phyloP scores from a whole-genome alignment of 129 eudicot species.

The Flaveria sonorensis region DNA sequence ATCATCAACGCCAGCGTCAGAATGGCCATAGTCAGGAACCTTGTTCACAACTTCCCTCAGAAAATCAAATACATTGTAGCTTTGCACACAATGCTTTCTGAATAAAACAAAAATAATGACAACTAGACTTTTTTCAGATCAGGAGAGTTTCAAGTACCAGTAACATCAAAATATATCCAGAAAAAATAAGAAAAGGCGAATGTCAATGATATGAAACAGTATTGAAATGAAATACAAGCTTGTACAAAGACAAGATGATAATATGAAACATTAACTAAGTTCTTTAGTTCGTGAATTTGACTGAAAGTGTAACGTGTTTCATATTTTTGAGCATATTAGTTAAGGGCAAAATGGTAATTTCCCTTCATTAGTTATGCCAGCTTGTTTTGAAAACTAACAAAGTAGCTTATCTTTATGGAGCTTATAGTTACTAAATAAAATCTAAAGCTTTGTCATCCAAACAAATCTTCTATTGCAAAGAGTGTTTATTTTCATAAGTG shows the following conservation, averaged over 20 bases:
- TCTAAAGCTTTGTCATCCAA: background rate
- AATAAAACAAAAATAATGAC: constrained; percentile 3
- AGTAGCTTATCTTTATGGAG: background rate
- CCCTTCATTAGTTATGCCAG: background rate
- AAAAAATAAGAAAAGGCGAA: background rate
- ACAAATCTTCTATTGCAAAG: background rate
- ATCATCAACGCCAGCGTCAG: constrained; percentile 76
- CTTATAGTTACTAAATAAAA: background rate
- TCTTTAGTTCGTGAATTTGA: background rate
- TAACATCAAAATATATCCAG: background rate
- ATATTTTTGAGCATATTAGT: background rate
- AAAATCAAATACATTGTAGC: constrained; percentile 89
- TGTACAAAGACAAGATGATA: background rate
- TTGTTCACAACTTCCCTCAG: constrained; percentile 88
- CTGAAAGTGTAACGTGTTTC: background rate
- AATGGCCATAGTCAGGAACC: constrained; percentile 92
- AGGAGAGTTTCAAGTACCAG: background rate
- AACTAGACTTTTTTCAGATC: background rate
- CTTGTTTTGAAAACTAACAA: background rate
- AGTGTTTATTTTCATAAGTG: background rate
- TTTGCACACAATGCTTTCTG: constrained; percentile 92
- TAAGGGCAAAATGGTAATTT: background rate
- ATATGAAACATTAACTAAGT: background rate
- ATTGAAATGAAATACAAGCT: background rate
- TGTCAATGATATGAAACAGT: background rate